Evolutionary conservation across 106 monocot species (phyloP).

Genomic region (Dendrobium chrysotoxum): DNA sequence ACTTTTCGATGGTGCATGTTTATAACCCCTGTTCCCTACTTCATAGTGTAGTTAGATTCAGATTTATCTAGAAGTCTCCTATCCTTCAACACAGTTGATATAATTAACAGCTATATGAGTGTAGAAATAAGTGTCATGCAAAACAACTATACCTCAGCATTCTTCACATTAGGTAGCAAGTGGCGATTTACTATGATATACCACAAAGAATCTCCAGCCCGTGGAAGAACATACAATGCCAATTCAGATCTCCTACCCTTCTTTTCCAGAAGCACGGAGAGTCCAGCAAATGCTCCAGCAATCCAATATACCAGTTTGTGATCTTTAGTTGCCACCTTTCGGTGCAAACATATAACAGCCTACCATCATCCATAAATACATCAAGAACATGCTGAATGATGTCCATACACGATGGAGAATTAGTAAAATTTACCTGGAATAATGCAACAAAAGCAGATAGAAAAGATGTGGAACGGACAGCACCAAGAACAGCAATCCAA

Average conservation of each 20-base stretch:
- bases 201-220: conserved; percentile 96
- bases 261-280: conserved; percentile 90
- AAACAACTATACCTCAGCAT: conserved; percentile 66
- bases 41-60: background rate
- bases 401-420: background rate
- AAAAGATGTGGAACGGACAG: conserved; percentile 87
- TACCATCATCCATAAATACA: conserved; percentile 17
- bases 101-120: background rate
- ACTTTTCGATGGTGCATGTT: background rate
- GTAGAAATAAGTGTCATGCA: background rate
- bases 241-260: conserved; percentile 83
- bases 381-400: conserved; percentile 4
- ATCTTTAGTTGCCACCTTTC: conserved; percentile 80
- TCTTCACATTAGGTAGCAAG: conserved; percentile 75
- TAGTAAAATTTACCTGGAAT: conserved; percentile 65
- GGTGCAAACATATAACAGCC: conserved; percentile 80
- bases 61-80: background rate
- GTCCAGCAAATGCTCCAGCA: conserved; percentile 74
- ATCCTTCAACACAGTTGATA: background rate
- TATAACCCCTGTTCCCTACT: background rate
- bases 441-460: conserved; percentile 93
- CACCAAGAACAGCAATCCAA: conserved; percentile 80
- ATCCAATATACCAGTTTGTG: conserved; percentile 91
- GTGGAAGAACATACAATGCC: conserved; percentile 95
- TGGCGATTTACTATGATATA: conserved; percentile 83